Conservation (phyloP, 192 early-diverging fungal species). For the Helicostylum pulchrum region DNA sequence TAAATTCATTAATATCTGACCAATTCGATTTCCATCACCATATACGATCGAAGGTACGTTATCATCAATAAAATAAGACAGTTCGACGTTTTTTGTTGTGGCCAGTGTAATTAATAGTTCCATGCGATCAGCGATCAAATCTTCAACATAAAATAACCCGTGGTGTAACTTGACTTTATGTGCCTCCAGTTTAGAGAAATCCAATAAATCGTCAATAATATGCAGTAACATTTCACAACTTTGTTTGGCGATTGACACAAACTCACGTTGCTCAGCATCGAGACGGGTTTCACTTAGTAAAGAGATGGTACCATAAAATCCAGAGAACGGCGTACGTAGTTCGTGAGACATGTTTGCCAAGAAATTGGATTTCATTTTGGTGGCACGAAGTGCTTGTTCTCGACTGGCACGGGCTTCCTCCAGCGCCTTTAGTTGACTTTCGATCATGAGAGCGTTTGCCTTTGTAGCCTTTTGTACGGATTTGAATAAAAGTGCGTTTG, state of each 20-base stretch:
- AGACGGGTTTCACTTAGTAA: conserved; percentile 41
- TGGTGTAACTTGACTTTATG: conserved; percentile 44
- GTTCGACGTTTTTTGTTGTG: conserved; percentile 54
- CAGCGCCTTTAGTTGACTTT: conserved; percentile 20
- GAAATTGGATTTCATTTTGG: conserved; percentile 45
- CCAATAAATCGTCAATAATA: conserved; percentile 48
- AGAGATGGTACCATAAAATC: conserved; percentile 46
- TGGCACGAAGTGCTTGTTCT: conserved; percentile 41
- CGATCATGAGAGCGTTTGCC: conserved; percentile 19
- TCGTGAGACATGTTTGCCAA: conserved; percentile 47
- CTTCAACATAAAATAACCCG: conserved; percentile 40
- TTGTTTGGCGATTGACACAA: conserved; percentile 48
- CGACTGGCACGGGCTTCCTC: conserved; percentile 26
- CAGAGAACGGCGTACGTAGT: conserved; percentile 41
- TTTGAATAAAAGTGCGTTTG: conserved; percentile 45
- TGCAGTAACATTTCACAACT: conserved; percentile 50
- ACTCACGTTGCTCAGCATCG: conserved; percentile 46
- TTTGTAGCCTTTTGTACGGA: conserved; percentile 34
- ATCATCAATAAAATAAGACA: conserved; percentile 55
- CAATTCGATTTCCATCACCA: conserved; percentile 62
- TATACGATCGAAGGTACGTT: conserved; percentile 53
- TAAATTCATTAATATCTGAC: conserved; percentile 74
- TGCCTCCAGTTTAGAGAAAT: conserved; percentile 49
- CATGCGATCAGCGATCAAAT: conserved; percentile 42
- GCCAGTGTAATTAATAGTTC: conserved; percentile 62